Evolutionary conservation across 2,329 filamentous ascomycete species (phyloP).

Genomic region (Sporothrix curviconia): DNA sequence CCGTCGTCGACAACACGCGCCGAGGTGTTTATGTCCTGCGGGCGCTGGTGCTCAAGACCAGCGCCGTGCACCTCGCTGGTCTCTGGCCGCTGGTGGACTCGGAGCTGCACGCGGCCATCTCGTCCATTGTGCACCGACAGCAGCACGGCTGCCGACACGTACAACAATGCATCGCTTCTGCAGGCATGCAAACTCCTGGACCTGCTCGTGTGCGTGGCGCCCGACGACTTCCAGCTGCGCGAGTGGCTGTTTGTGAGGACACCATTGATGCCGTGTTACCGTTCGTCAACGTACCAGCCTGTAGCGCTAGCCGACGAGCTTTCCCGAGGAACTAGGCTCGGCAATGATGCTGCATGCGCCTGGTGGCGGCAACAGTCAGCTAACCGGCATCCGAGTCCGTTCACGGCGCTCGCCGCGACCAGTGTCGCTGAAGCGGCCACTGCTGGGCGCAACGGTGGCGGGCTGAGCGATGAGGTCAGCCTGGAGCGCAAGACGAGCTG

Average conservation of each 20-base stretch:
- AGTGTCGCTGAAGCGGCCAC: slow-evolving; percentile 38
- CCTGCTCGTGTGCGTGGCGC: slow-evolving; percentile 73
- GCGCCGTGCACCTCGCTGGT: slow-evolving; percentile 69
- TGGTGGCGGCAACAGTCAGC: no score
- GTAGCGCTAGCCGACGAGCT: slow-evolving; percentile 65
- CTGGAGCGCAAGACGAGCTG: slow-evolving; percentile 61
- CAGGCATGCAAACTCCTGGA: slow-evolving; percentile 95
- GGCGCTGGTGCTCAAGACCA: slow-evolving; percentile 71
- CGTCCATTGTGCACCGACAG: slow-evolving; percentile 64
- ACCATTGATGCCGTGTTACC: slow-evolving; percentile 94
- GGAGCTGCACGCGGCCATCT: slow-evolving; percentile 74
- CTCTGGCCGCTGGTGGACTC: slow-evolving; percentile 87
- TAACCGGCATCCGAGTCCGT: no score
- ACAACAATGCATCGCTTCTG: slow-evolving; percentile 68
- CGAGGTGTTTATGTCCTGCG: slow-evolving; percentile 85
- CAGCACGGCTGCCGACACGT: slow-evolving; percentile 60
- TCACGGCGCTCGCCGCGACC: slow-evolving; percentile 31
- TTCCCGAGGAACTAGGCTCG: slow-evolving; percentile 55
- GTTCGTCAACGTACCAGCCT: slow-evolving; percentile 60
- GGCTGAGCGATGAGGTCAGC: slow-evolving; percentile 49
- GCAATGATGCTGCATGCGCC: slow-evolving; percentile 23
- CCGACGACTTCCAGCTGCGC: slow-evolving; percentile 96
- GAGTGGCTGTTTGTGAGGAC: slow-evolving; percentile 96
- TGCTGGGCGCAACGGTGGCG: slow-evolving; percentile 42
- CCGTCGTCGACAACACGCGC: slow-evolving; percentile 84